phyloP scores from a whole-genome alignment of 768 basidiomycete genomes.

The Phylloporus arenicola region DNA sequence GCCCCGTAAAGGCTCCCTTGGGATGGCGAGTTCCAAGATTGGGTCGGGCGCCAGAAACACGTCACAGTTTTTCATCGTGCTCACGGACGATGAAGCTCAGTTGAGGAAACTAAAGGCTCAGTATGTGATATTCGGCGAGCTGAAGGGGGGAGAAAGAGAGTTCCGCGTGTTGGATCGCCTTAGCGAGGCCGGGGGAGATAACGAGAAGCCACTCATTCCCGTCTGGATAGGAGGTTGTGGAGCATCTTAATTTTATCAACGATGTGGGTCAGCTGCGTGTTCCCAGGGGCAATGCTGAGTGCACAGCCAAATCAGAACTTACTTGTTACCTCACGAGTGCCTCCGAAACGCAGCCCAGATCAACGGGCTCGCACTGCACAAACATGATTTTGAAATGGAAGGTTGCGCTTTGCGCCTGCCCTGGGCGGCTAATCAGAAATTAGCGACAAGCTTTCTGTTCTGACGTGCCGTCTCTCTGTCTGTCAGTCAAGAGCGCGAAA shows the following conservation, averaged over 20 bases:
- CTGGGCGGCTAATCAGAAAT: neutral
- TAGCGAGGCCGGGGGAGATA: slow-evolving; percentile 28
- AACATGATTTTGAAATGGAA: slow-evolving; percentile 1
- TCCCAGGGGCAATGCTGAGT: neutral
- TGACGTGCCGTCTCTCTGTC: neutral
- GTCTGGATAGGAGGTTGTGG: slow-evolving; percentile 45
- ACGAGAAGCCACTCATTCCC: slow-evolving; percentile 31
- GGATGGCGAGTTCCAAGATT: slow-evolving; percentile 44
- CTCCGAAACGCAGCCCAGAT: neutral
- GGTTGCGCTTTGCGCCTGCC: neutral
- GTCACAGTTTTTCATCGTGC: slow-evolving; percentile 47
- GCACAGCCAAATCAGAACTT: neutral
- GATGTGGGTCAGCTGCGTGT: neutral
- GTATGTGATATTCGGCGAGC: slow-evolving; percentile 42
- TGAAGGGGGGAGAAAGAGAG: slow-evolving; percentile 30
- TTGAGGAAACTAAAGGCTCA: slow-evolving; percentile 46
- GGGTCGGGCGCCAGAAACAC: slow-evolving; percentile 43
- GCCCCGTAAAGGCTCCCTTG: slow-evolving; percentile 40
- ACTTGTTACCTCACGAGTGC: slow-evolving; percentile 3
- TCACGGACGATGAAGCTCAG: slow-evolving; percentile 36
- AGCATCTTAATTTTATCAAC: slow-evolving; percentile 6
- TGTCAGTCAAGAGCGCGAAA: neutral
- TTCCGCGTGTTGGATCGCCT: slow-evolving; percentile 33
- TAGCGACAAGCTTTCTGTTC: neutral
- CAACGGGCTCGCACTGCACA: neutral